Base-by-base conservation (phyloP, 202 grass and related monocot species). In the Panicum hallii region DNA sequence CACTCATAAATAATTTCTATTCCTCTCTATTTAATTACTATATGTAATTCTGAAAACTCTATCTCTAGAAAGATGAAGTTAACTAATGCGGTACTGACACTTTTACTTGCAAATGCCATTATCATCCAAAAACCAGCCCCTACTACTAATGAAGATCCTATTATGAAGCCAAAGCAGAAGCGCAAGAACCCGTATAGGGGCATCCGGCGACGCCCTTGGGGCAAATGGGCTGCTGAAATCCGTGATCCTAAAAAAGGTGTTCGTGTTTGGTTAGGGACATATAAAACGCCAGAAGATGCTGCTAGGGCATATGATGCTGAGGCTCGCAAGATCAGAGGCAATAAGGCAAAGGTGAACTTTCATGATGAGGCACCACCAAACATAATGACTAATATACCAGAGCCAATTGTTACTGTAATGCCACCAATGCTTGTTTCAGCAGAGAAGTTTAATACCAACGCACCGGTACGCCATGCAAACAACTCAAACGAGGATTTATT, bases 311-410 rank as follows among this genome's bases (percentile, higher is more conserved):
- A 88, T 52, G 86, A 91, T 60, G 83, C 61, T 6, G 83, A 88
- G 72, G 90, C 86, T 14, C 53, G 61, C 1, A 88, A 75, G 26
- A 91, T 91, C 7, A 83, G 86, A 17, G 90, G 90, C 17, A 75
- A 83, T 45, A 91, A 91, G 44, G 90, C 90, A n/a, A 91, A 83
- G 78, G 78, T 85, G 28, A 91, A 86, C 75, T 91, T 91, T 7
- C 86, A 67, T 43, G 0, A 75, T 11, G 78, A 82, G 46, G 23
- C 2, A 2, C 46, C 65, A 70, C 1, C 14, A 32, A 22, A 28
- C 2, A 69, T 70, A 36, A 10, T 44, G n/a, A 26, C 28, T 28
- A 75, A 19, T 17, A 13, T 52, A 23, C 34, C 17, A 19, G 70
- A 86, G 36, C 23, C 13, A 46, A 26, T 1, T 26, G 5, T 1